These are phyloP conservation scores for Musa beccarii DNA, from an alignment of 176 grass and related monocot species.

Conservation along the genomic window DNA sequence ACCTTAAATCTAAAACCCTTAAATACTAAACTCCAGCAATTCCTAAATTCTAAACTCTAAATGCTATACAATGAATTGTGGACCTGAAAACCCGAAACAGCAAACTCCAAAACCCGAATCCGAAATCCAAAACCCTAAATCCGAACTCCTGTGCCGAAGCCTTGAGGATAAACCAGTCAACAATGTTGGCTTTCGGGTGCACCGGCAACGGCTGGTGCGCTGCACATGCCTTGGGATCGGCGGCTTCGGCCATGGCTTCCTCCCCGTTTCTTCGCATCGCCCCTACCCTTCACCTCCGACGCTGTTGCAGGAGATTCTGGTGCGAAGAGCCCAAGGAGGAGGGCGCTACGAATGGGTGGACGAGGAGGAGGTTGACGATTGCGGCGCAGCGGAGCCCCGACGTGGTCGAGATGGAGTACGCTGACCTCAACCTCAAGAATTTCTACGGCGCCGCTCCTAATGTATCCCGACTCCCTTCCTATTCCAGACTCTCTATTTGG, in stretches of 20 bases:
- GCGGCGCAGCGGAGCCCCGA: constrained; percentile 37
- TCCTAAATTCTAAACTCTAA: too few species aligned
- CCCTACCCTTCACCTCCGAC: background rate
- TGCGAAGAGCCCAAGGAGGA: background rate
- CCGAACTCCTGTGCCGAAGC: too few species aligned
- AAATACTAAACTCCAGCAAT: too few species aligned
- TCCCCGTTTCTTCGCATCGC: background rate
- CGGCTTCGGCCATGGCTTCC: background rate
- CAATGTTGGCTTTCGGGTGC: background rate
- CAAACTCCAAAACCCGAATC: too few species aligned
- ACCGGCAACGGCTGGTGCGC: background rate
- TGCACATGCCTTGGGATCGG: background rate
- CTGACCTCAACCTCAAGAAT: constrained; percentile 72
- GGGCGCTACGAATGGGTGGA: background rate
- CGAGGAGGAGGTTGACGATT: background rate
- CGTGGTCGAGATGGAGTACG: constrained; percentile 68
- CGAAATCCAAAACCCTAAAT: too few species aligned
- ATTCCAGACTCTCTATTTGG: background rate
- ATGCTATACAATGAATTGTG: too few species aligned
- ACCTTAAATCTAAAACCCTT: too few species aligned
- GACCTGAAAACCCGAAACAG: too few species aligned
- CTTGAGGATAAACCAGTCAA: background rate
- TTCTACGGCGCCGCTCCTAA: constrained; percentile 34
- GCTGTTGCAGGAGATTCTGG: background rate
- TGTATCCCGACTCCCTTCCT: background rate